Percentiles rank a stretch among this genome's conserved stretches.
Conservation (phyloP, 1,284 basidiomycete species). For the Quambalaria eucalypti region DNA sequence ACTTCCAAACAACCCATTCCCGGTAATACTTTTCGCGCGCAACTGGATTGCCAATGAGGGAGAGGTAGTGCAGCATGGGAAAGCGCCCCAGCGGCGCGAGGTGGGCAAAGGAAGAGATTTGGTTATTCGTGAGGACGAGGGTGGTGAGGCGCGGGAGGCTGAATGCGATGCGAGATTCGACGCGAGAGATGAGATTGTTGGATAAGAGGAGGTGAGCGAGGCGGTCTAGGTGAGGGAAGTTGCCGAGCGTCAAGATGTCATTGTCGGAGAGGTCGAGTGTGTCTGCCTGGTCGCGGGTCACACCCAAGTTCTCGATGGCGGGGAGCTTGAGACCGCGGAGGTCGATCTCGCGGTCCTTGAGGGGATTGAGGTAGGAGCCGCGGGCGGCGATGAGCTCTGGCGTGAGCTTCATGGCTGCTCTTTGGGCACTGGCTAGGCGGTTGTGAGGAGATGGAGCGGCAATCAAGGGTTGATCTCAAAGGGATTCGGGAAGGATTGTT, state of each 20-base stretch:
- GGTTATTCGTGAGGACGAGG: constrained; percentile 50
- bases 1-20: constrained; percentile 63
- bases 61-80: constrained; percentile 68
- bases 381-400: constrained; percentile 76
- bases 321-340: constrained; percentile 70
- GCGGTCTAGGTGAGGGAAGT: constrained; percentile 71
- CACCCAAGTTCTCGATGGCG: constrained; percentile 96
- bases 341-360: constrained; percentile 80
- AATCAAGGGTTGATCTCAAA: too few relatives aligned
- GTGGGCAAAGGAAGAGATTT: constrained; percentile 65
- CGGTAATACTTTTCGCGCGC: constrained; percentile 90
- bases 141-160: constrained; percentile 75
- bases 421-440: too few relatives aligned
- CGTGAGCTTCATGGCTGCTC: constrained; percentile 81
- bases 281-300: constrained; percentile 89
- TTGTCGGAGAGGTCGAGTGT: constrained; percentile 95
- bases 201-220: constrained; percentile 70
- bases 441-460: background rate
- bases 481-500: too few relatives aligned
- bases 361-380: constrained; percentile 69
- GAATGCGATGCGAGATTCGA: constrained; percentile 69
- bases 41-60: constrained; percentile 81
- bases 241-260: constrained; percentile 75
- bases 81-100: constrained; percentile 74
- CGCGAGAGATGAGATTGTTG: constrained; percentile 75